phyloP scores from a whole-genome alignment of 257 asterid genomes.

The Osmanthus fragrans region DNA sequence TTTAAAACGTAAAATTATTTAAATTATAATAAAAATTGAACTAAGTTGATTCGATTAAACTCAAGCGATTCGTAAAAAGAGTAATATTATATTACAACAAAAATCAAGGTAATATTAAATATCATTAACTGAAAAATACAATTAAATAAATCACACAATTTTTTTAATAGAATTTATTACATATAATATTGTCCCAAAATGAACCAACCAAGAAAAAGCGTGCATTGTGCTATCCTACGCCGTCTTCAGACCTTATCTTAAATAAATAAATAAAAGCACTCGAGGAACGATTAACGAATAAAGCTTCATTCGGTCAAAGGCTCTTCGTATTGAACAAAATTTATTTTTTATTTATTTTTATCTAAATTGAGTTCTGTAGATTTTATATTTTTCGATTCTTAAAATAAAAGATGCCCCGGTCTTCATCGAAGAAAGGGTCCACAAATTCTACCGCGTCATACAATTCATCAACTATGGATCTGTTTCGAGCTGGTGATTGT shows the following conservation, averaged over 20 bases:
- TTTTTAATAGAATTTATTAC: no score
- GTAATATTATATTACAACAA: no score
- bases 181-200: not conserved
- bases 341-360: not conserved
- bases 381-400: constrained; percentile 3
- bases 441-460: constrained; percentile 51
- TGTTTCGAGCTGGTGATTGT: constrained; percentile 68
- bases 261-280: not conserved
- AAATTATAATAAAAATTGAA: no score
- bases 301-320: not conserved
- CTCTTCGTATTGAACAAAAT: not conserved
- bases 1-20: no score
- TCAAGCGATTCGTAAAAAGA: no score
- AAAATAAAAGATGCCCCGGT: constrained; percentile 67
- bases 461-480: constrained; percentile 69
- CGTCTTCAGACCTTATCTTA: constrained; percentile 19
- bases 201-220: not conserved
- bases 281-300: no score
- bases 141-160: no score
- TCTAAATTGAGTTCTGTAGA: not conserved
- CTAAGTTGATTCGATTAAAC: no score
- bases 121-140: no score
- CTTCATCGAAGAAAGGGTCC: constrained; percentile 63
- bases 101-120: no score
- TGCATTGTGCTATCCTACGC: constrained; percentile 24